These are phyloP conservation scores for Pisolithus thermaeus DNA, from an alignment of 1,284 basidiomycete genomes.

Conservation along the genomic window DNA sequence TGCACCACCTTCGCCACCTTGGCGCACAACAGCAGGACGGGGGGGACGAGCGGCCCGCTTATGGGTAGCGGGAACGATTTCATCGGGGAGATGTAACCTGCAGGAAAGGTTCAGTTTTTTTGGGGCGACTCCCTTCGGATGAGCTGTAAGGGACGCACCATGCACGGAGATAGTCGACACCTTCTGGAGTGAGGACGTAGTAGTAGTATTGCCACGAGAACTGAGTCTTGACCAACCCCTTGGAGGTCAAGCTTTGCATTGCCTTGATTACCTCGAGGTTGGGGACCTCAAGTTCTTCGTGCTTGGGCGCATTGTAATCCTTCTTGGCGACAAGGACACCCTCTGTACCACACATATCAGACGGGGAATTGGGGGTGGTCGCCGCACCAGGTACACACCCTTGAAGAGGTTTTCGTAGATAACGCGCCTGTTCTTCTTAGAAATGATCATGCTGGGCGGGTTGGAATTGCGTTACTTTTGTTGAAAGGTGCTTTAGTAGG, in stretches of 20 bases:
- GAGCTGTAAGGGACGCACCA: conserved; percentile 48
- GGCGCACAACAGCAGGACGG: conserved; percentile 68
- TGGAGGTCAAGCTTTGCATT: conserved; percentile 95
- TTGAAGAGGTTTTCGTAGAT: conserved; percentile 99
- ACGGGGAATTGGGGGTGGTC: background rate
- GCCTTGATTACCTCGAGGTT: conserved; percentile 99
- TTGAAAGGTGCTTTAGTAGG: conserved; percentile 34
- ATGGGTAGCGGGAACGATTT: conserved; percentile 94
- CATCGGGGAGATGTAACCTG: conserved; percentile 87
- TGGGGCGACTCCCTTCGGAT: background rate
- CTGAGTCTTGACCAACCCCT: conserved; percentile 96
- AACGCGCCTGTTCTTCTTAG: conserved; percentile 75
- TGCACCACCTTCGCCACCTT: conserved; percentile 64
- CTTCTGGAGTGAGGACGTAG: conserved; percentile 92
- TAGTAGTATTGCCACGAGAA: conserved; percentile 97
- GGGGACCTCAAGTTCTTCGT: conserved; percentile 94
- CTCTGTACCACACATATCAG: conserved; percentile 46
- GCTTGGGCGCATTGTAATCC: conserved; percentile 96
- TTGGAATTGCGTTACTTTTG: conserved; percentile 27
- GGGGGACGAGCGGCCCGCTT: conserved; percentile 83
- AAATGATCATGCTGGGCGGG: conserved; percentile 77
- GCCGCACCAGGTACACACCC: conserved; percentile 46
- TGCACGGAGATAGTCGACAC: conserved; percentile 92
- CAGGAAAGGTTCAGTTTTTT: background rate
- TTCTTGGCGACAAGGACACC: conserved; percentile 99